Base-by-base conservation (phyloP, 2,329 filamentous ascomycete species). In the Tolypocladium inflatum region DNA sequence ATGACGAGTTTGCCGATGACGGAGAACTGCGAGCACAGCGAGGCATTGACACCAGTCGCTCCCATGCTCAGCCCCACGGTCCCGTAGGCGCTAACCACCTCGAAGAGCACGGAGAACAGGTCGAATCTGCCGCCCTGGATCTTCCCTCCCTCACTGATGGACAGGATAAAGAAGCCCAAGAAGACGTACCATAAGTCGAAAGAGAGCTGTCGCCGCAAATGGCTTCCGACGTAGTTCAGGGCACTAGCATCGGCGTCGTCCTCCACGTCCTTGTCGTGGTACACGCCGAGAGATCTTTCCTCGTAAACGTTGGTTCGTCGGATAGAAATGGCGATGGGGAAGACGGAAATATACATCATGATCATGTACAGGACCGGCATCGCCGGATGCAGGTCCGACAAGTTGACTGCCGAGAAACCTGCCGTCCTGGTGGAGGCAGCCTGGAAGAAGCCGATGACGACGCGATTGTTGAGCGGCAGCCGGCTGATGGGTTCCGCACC, bases 301-400 rank as follows among this genome's bases (percentile, higher is more conserved):
- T 97, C 93, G 76, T 97, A 97, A 2, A 97, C 93, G 70, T 97
- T 97, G 59, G 93, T 97, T 63, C 90, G 82, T 56, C 93, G 91
- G 66, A 97, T 89, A 8, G 90, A 94, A 66, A 97, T 97, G 69
- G 94, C 93, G 65, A 97, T 96, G 6, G 93, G 93, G 65, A 96
- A 96, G 60, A 97, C 90, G 59, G 92, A 96, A 61, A 97, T 96
- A 73, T 97, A 97, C 94, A 97, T 97, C 94, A 97, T 97, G 72
- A 97, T 87, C 73, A 97, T 78, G 75, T 97, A 97, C 30, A 91
- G 90, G 17, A 95, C 91, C 67, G 96, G 92, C 59, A 97, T 90
- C 3, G 89, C 94, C 1, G 94, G 92, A 64, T 97, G 92, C 2
- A 99, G 78, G 0, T 82, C 75, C 2, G 88, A 78, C 43, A 97